Percentiles rank a stretch among this genome's conserved stretches.
Conservation (phyloP, 2,329 filamentous ascomycete species). For the Scolecobasidium constrictum region DNA sequence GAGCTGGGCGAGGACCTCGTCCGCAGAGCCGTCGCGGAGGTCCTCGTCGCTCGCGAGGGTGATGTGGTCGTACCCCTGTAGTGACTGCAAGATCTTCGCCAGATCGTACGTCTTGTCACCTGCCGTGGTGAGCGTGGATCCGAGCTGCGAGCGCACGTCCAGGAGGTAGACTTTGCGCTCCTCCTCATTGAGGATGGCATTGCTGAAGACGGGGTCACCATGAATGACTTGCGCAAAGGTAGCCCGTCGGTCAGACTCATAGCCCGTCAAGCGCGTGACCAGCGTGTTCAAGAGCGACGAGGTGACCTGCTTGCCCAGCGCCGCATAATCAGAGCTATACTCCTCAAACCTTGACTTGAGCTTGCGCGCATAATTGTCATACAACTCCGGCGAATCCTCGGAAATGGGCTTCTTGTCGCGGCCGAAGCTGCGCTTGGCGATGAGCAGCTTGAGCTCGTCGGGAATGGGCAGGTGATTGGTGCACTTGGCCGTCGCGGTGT, state of each 20-base stretch:
- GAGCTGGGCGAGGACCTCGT: neutral
- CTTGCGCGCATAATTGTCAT: neutral
- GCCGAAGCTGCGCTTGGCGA: neutral
- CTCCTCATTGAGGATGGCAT: conserved; percentile 19
- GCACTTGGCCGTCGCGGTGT: neutral
- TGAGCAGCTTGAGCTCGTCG: neutral
- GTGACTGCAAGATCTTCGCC: conserved; percentile 21
- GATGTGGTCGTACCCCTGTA: conserved; percentile 22
- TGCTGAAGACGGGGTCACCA: conserved; percentile 22
- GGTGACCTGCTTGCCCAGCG: conserved; percentile 4
- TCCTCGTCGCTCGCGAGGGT: conserved; percentile 15
- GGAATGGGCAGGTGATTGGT: neutral
- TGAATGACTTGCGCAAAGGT: conserved; percentile 18
- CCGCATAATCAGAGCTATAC: neutral
- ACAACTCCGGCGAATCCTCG: neutral
- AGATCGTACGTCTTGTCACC: conserved; percentile 23
- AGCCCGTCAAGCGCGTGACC: conserved; percentile 19
- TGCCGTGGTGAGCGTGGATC: conserved; percentile 17
- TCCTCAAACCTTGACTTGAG: neutral
- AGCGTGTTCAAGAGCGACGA: conserved; percentile 17
- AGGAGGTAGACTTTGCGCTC: conserved; percentile 19
- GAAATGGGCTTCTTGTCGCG: neutral
- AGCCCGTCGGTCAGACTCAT: conserved; percentile 20
- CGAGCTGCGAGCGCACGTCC: conserved; percentile 21
- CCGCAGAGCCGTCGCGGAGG: neutral